A percentile compares a stretch with the other conserved stretches of the same genome.
Evolutionary conservation across 2,329 filamentous ascomycete species (phyloP).

Genomic region (Ceratocystis destructans): DNA sequence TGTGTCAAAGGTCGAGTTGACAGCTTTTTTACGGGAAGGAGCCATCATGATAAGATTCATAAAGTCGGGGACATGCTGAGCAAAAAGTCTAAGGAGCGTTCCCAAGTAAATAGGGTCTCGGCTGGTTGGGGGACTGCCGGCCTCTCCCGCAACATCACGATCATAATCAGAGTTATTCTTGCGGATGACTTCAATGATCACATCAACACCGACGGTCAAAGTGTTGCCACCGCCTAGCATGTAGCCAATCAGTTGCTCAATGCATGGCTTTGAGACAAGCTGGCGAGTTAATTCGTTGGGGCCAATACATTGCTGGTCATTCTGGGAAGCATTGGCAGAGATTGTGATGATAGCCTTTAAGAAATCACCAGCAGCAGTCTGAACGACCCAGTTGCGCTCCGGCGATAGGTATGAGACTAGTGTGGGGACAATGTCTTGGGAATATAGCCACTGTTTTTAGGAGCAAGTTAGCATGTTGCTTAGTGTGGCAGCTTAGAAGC

Average conservation of each 20-base stretch:
- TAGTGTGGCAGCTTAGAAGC: not conserved
- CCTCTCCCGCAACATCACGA: conserved; percentile 71
- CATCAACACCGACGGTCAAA: conserved; percentile 88
- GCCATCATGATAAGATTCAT: conserved; percentile 78
- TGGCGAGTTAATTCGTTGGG: conserved; percentile 94
- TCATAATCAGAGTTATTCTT: conserved; percentile 99
- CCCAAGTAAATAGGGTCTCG: conserved; percentile 93
- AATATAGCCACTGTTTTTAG: conserved; percentile 67
- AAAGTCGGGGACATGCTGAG: conserved; percentile 81
- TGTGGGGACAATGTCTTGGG: conserved; percentile 72
- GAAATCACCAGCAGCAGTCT: conserved; percentile 94
- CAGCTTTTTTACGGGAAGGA: conserved; percentile 55
- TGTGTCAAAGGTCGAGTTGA: conserved; percentile 78
- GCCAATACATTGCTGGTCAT: conserved; percentile 96
- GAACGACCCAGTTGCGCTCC: conserved; percentile 74
- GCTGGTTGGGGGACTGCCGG: conserved; percentile 64
- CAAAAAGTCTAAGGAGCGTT: conserved; percentile 76
- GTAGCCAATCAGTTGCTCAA: conserved; percentile 70
- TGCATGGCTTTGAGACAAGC: conserved; percentile 73
- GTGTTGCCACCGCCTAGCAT: conserved; percentile 93
- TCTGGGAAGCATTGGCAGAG: conserved; percentile 92
- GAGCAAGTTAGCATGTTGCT: not conserved
- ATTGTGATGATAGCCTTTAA: conserved; percentile 98
- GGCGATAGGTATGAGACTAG: conserved; percentile 77
- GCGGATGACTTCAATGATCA: conserved; percentile 94